Base-by-base conservation (phyloP, 129 eudicot genomes). In the Saussurea involucrata region DNA sequence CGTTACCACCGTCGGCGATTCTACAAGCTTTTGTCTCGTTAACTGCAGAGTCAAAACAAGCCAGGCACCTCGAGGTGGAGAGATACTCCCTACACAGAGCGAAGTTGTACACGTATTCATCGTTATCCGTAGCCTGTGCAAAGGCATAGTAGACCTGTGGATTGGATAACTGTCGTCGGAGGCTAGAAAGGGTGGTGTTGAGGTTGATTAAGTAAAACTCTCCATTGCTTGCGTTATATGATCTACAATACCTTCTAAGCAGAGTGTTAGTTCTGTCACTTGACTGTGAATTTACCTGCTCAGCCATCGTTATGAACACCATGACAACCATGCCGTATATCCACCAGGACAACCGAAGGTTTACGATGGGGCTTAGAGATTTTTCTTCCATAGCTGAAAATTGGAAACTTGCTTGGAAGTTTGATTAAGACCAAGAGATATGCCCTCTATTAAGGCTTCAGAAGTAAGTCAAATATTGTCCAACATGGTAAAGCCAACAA, bases 11-110 rank as follows among this genome's bases (percentile, higher is more conserved):
- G 53, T 86, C 74, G 0, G 79, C 84, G 32, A 76, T 61, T 5
- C 83, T 33, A 76, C 93, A 88, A 29, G 76, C 37, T 33, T 78
- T 65, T 46, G 66, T 61, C 21, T 79, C 87, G 31, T 63, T 72
- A 34, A 79, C 81, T 2, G 88, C 93, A 8, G 85, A 73, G 80
- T 83, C 83, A 53, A 80, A 88, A 73, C 93, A 88, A 31, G 85
- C 77, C 17, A 88, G 6, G 60, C 93, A 88, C 64, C 82, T 80
- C 4, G 74, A 60, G 36, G 66, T 57, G 0, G 89, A 84, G 37
- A 89, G 78, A 76, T 89, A 89, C 21, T 77, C 81, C 37, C 89
- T 73, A 77, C 94, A 89, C 80, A 84, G 60, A 32, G 68, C 87
- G 68, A 86, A 79, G 29, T 34, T 66, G 33, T 71, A 85, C 83